Evolutionary conservation across 2,329 filamentous ascomycete genomes (phyloP).

Genomic region (Trichoderma aggressivum): DNA sequence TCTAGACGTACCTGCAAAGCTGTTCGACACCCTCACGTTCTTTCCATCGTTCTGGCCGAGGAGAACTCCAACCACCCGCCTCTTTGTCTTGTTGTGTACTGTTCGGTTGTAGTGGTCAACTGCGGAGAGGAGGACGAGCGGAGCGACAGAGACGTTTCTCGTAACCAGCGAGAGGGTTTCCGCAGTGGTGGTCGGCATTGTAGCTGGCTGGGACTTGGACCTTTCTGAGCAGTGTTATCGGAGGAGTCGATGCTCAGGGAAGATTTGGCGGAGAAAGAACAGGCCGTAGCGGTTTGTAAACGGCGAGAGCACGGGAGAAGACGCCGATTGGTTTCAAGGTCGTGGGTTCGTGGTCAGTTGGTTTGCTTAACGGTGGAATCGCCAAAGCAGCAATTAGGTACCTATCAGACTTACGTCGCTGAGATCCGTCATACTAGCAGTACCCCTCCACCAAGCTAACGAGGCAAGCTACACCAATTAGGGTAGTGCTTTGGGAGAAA

Average conservation of each 20-base stretch:
- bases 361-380: neutral
- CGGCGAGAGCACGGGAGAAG: neutral
- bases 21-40: constrained; percentile 96
- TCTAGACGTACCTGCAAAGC: constrained; percentile 75
- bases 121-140: constrained; percentile 92
- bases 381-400: constrained; percentile 14
- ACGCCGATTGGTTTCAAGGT: neutral
- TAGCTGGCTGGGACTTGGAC: constrained; percentile 29
- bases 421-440: constrained; percentile 4
- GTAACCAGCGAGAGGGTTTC: constrained; percentile 94
- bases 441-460: constrained; percentile 7
- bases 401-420: constrained; percentile 15
- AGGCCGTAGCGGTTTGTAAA: neutral
- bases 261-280: neutral
- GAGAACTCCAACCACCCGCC: constrained; percentile 89
- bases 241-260: neutral
- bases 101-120: constrained; percentile 98
- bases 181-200: constrained; percentile 93
- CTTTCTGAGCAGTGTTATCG: neutral
- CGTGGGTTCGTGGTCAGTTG: neutral
- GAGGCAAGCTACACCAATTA: neutral
- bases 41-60: constrained; percentile 95
- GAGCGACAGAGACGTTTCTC: constrained; percentile 93
- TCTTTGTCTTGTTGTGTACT: constrained; percentile 77
- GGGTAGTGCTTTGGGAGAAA: neutral